Evolutionary conservation across 257 asterid genomes (phyloP), one percentile per base, ranked within the genome.

Genomic region (Lycium ferocissimum): DNA sequence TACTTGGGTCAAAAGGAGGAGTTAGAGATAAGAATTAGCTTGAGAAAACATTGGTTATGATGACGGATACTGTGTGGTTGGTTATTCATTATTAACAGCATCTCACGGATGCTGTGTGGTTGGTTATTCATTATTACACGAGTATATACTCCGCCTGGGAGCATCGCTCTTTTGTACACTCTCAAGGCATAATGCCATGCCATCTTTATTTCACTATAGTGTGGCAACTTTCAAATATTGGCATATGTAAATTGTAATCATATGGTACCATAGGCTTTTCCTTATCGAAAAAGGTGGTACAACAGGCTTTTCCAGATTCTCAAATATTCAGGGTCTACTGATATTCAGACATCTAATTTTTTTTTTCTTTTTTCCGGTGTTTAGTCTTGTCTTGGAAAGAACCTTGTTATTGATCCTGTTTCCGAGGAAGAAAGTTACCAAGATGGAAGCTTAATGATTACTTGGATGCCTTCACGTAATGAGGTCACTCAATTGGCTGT

Each of bases 401-500:
- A 89, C 93, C 93, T 97, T 56, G 90, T 97, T 56, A 92, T 97
- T 2, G 98, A 97, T 86, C 98, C 99, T 1, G 82, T 92, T 59
- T 89, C 94, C 2, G 98, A 94, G 91, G 99, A 97, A 84, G 99
- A 97, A 89, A 91, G 90, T 89, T 83, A 88, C 82, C 93, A 94
- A 89, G 98, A 95, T 38, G 97, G 98, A 72, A 89, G 93, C 87
- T 87, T 97, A 37, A 82, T 91, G 94, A 95, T 95, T 43, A 87
- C 96, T 40, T 94, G 93, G 89, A 97, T 95, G 96, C 98, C 98
- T 69, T 95, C 97, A 1, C 97, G 96, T 43, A 90, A 95, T 72
- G 98, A 95, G 92, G 91, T 94, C 49, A 97, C 98, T 3, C 99
- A 97, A 88, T 88, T 95, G 92, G 89, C 92, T 79, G 80, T 95